These are phyloP conservation scores for Talaromyces borbonicus DNA, from an alignment of 495 filamentous ascomycete genomes.

Conservation along the genomic window DNA sequence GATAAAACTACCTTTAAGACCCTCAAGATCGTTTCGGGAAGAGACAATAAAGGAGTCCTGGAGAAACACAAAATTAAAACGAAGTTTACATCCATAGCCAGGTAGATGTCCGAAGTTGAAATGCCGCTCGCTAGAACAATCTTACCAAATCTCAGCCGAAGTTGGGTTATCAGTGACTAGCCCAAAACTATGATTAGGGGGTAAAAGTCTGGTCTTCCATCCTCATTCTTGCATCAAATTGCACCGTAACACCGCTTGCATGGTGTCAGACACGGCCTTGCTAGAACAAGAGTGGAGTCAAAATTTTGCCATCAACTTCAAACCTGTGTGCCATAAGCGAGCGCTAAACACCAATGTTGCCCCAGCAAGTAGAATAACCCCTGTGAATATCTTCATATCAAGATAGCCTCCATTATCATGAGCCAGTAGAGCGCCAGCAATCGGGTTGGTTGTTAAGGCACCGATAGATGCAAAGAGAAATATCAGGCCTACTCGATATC, in stretches of 20 bases:
- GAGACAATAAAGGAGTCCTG: too few species aligned
- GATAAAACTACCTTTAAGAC: too few species aligned
- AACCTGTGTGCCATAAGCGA: background rate
- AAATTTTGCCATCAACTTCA: background rate
- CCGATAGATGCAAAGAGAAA: conserved; percentile 14
- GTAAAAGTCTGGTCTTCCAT: too few species aligned
- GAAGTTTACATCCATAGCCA: too few species aligned
- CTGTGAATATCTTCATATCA: conserved; percentile 18
- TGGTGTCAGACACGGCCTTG: background rate
- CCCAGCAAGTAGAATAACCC: conserved; percentile 11
- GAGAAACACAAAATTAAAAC: too few species aligned
- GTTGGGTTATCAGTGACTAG: background rate
- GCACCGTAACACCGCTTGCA: background rate
- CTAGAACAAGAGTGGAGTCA: background rate
- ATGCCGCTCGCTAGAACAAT: too few species aligned
- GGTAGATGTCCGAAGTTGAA: too few species aligned
- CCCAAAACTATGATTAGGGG: too few species aligned
- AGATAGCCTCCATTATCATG: conserved; percentile 10
- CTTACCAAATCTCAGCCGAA: too few species aligned
- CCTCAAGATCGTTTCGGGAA: too few species aligned
- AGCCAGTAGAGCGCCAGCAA: conserved; percentile 41
- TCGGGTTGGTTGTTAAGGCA: conserved; percentile 52
- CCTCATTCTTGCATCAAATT: too few species aligned
- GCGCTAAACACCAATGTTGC: background rate
- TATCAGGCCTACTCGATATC: conserved; percentile 15